Base-by-base conservation (phyloP, 345 rosid genomes). In the Eucalyptus sp. region DNA sequence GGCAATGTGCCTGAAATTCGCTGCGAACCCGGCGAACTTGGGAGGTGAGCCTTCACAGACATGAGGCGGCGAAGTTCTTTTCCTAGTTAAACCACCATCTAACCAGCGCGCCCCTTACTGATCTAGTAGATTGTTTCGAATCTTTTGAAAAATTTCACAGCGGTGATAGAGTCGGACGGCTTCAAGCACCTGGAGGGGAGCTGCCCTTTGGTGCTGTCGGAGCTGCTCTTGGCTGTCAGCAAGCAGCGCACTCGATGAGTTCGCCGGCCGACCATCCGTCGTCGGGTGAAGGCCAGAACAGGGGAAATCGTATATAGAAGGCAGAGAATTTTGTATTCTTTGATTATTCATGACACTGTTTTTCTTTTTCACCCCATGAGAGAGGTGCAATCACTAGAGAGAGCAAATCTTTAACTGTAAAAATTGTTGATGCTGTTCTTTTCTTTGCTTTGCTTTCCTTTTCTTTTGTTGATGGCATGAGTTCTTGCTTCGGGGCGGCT, bases 151-250 rank as follows among this genome's bases (percentile, higher is more conserved):
- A 89, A 79, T 87, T 85, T 88, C 27, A 46, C 92, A 95, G 98
- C 95, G 88, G 98, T 95, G 92, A 94, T 94, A 96, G 95, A 96
- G 91, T 94, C 96, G 41, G 98, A 96, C 83, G 98, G 97, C 56
- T 96, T 94, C 89, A 94, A 94, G 79, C 92, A 91, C 91, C 90
- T 95, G 91, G 94, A 93, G 88, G 92, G 93, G 91, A 94, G 95
- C 89, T 94, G 97, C 71, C 96, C 96, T 9, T 50, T 89, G 27
- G 92, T 95, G 87, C 93, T 95, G 60, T 91, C 94, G 22, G 96
- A 96, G 87, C 95, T 96, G 81, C 84, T 95, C 25, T 20, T 10
- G 48, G 83, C 83, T 20, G 83, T 22, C 83, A 37, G 83, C 48
- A 41, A 37, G 27, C 46, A 12, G 83, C 27, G 0, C 8, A 2